A percentile compares a stretch with the other conserved stretches of the same genome.
Evolutionary conservation across 257 asterid genomes (phyloP).

Genomic region (Mitragyna speciosa): DNA sequence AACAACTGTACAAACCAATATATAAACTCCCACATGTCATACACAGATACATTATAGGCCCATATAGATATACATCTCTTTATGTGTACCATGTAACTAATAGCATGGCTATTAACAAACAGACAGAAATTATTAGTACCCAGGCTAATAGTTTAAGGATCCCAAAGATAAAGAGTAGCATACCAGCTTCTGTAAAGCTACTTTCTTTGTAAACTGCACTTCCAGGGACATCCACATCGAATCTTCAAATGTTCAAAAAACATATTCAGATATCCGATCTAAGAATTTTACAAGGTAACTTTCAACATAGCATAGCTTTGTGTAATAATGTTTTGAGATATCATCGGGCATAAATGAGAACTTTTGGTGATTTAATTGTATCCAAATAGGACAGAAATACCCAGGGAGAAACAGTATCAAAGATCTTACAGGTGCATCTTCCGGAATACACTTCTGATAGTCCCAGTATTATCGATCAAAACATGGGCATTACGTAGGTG

Average conservation of each 20-base stretch:
- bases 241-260: constrained; percentile 33
- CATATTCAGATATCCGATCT: background rate
- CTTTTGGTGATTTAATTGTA: background rate
- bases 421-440: constrained; percentile 77
- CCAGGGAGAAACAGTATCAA: constrained; percentile 16
- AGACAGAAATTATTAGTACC: background rate
- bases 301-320: background rate
- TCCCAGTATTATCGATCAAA: constrained; percentile 74
- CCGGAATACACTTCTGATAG: constrained; percentile 62
- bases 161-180: background rate
- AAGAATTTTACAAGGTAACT: background rate
- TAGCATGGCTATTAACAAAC: background rate
- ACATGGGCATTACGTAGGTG: constrained; percentile 83
- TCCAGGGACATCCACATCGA: constrained; percentile 94
- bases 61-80: background rate
- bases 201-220: constrained; percentile 97
- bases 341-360: background rate
- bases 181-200: constrained; percentile 82
- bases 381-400: background rate
- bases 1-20: background rate
- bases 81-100: background rate
- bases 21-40: background rate
- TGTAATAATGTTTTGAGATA: background rate
- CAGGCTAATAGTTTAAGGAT: background rate
- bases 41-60: background rate